Evolutionary conservation across 495 filamentous ascomycete species (phyloP).

Genomic region (Aspergillus avenaceus): DNA sequence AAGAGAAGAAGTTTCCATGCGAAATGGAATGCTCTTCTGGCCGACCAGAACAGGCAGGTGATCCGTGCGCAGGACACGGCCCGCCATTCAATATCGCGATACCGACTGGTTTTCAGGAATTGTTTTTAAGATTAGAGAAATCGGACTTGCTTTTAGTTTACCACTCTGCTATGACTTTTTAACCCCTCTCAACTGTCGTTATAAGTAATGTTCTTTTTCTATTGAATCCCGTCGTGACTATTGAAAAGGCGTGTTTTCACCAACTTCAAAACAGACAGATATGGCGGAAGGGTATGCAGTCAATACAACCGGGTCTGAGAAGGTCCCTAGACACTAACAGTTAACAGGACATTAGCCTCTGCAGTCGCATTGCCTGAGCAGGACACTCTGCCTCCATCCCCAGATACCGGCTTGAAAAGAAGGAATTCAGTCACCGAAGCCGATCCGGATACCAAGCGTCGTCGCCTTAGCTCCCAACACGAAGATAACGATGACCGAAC

Average conservation of each 20-base stretch:
- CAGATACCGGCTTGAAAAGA: slow-evolving; percentile 46
- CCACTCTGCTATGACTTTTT: too few relatives aligned
- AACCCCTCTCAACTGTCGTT: too few relatives aligned
- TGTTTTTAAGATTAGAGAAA: not conserved
- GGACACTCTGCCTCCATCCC: slow-evolving; percentile 24
- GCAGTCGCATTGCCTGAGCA: slow-evolving; percentile 60
- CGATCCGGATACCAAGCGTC: slow-evolving; percentile 52
- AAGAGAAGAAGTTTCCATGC: slow-evolving; percentile 7
- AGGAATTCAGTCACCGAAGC: slow-evolving; percentile 52
- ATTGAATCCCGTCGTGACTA: not conserved
- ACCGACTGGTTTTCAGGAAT: slow-evolving; percentile 3
- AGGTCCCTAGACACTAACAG: not conserved
- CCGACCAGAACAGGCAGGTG: slow-evolving; percentile 10
- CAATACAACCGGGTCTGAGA: too few relatives aligned
- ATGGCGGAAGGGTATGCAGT: slow-evolving; percentile 33
- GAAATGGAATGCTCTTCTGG: not conserved
- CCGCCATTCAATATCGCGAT: slow-evolving; percentile 10
- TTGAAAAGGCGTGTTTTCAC: not conserved
- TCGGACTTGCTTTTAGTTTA: not conserved
- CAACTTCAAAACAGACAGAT: not conserved
- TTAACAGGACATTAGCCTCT: slow-evolving; percentile 51
- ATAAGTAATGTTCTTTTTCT: not conserved
- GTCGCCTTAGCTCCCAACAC: slow-evolving; percentile 38
- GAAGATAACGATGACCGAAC: slow-evolving; percentile 6
- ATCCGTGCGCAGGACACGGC: slow-evolving; percentile 11